Evolutionary conservation across 495 filamentous ascomycete species (phyloP), one percentile per base, ranked within the genome.

Genomic region (Aspergillus nidulans): DNA sequence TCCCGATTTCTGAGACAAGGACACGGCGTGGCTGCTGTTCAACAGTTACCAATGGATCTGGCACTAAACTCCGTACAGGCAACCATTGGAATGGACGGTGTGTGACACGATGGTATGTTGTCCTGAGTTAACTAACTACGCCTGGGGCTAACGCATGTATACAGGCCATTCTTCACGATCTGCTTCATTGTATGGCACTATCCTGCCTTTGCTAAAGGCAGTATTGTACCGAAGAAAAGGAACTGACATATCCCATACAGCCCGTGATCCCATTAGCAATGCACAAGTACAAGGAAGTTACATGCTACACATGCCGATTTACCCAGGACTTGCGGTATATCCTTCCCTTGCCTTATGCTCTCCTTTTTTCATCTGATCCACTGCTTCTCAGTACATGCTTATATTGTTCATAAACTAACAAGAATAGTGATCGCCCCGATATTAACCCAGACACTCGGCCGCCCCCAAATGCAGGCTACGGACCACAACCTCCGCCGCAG

Each of bases 281-380:
- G 7, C 78, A 81, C 56, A 79, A 81, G 55, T 77, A 78, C 59
- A 78, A 79, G 71, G 79, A 82, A 64, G 77, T 81, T 28, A 69
- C 67, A 19, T 82, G 79, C 60, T 67, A 73, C 56, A 79, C 77
- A 51, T 82, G 79, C 57, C 74, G 74, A 49, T 79, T 76, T 60
- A 77, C 69, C 32, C 79, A 81, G 58, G 79, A 81, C 52, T 56
- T 81, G 25, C 69, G 74, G 78, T 78, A 65, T 46, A 68, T 54
- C 8, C 5, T 25, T 13, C 6, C 3, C 47, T 24, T 7, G 13
- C n/a, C n/a, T n/a, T n/a, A 26, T 21, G 8, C 39, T 19, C 19
- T n/a, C 4, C 15, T 12, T 21, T 16, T 49, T 19, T 43, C n/a
- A 19, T 43, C 21, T 6, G 32, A n/a, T n/a, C n/a, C n/a, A n/a